These are phyloP conservation scores for Immersiella caudata DNA, from an alignment of 495 filamentous ascomycete species.

Conservation along the genomic window DNA sequence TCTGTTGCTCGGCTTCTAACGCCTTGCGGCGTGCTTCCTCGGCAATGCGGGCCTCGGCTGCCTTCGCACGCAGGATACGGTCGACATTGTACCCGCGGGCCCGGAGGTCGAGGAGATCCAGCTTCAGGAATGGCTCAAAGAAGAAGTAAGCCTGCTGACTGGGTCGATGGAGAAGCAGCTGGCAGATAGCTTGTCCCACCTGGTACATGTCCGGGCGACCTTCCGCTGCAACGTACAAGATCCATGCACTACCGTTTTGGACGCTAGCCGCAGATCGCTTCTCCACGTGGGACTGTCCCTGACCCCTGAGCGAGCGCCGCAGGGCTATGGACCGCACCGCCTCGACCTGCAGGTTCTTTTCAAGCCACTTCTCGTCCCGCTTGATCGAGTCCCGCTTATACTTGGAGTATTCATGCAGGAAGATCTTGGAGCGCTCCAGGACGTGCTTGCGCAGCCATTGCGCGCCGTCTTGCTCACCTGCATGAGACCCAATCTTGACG, in stretches of 20 bases:
- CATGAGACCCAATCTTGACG: slow-evolving; percentile 54
- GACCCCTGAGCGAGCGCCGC: slow-evolving; percentile 69
- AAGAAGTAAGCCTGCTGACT: slow-evolving; percentile 83
- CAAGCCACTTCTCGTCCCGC: slow-evolving; percentile 85
- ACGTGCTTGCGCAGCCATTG: slow-evolving; percentile 73
- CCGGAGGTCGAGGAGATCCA: slow-evolving; percentile 73
- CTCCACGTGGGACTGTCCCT: slow-evolving; percentile 65
- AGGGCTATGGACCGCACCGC: slow-evolving; percentile 74
- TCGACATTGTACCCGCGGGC: slow-evolving; percentile 92
- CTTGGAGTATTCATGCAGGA: slow-evolving; percentile 70
- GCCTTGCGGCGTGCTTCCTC: slow-evolving; percentile 78
- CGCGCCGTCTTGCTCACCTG: slow-evolving; percentile 50
- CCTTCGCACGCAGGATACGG: slow-evolving; percentile 82
- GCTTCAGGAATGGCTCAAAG: slow-evolving; percentile 81
- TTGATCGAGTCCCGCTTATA: slow-evolving; percentile 69
- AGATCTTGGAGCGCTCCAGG: slow-evolving; percentile 82
- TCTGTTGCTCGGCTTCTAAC: slow-evolving; percentile 70
- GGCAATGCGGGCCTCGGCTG: slow-evolving; percentile 79
- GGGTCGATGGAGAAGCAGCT: slow-evolving; percentile 76
- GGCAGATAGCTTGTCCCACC: slow-evolving; percentile 80
- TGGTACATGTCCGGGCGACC: slow-evolving; percentile 77
- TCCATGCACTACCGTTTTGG: slow-evolving; percentile 36
- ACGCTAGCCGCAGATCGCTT: slow-evolving; percentile 65
- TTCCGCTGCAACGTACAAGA: slow-evolving; percentile 56
- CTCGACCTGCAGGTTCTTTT: slow-evolving; percentile 79